These are phyloP conservation scores for Xylaria sp. DNA, from an alignment of 2,329 filamentous ascomycete species.

Conservation along the genomic window DNA sequence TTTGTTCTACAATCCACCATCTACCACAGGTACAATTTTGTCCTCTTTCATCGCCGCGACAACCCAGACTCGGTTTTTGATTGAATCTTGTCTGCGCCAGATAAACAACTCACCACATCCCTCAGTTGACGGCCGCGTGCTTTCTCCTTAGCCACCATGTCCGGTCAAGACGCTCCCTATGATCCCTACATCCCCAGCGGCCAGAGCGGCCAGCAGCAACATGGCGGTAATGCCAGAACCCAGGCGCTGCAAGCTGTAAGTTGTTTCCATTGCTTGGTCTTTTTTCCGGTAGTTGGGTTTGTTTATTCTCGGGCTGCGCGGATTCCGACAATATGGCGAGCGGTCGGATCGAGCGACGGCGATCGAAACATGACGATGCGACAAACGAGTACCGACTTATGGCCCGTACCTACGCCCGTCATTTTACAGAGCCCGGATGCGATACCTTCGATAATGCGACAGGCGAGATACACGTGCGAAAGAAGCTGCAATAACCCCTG, in stretches of 20 bases:
- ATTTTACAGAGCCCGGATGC: neutral
- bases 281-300: constrained; percentile 21
- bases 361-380: neutral
- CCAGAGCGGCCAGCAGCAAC: constrained; percentile 58
- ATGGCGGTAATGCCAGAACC: constrained; percentile 62
- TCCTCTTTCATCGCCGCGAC: constrained; percentile 25
- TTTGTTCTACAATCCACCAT: constrained; percentile 30
- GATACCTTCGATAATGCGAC: constrained; percentile 15
- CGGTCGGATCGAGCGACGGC: constrained; percentile 2
- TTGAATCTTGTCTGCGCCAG: constrained; percentile 4
- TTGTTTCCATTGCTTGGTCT: constrained; percentile 46
- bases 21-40: constrained; percentile 10
- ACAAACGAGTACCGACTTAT: neutral
- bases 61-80: constrained; percentile 4
- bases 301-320: constrained; percentile 40
- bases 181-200: constrained; percentile 88
- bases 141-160: constrained; percentile 55
- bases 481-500: neutral
- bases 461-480: neutral
- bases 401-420: neutral
- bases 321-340: constrained; percentile 15
- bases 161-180: constrained; percentile 73
- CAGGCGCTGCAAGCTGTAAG: constrained; percentile 86
- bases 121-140: constrained; percentile 9
- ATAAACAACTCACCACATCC: constrained; percentile 1